Conservation (phyloP, 2,329 filamentous ascomycete species). For the Ascosphaera aggregata region DNA sequence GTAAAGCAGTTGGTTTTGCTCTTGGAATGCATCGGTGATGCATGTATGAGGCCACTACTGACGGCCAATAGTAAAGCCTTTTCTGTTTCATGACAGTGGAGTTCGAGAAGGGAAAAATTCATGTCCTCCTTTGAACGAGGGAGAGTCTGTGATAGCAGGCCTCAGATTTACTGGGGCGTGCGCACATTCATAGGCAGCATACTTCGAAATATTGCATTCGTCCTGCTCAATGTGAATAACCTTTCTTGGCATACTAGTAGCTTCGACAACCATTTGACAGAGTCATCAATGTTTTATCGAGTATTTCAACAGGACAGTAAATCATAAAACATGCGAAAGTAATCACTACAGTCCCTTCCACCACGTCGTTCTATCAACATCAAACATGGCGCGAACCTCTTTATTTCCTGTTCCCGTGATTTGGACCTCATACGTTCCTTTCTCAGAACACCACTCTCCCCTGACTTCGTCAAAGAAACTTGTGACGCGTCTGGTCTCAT, state of each 20-base stretch:
- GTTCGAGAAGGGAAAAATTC: not conserved
- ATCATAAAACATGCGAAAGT: too few relatives aligned
- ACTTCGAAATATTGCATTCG: constrained; percentile 1
- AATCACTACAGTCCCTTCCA: constrained; percentile 46
- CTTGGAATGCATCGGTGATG: too few relatives aligned
- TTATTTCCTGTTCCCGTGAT: constrained; percentile 33
- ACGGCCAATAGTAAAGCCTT: constrained; percentile 12
- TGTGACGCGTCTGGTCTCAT: constrained; percentile 39
- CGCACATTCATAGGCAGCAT: not conserved
- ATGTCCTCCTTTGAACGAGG: too few relatives aligned
- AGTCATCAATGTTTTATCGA: not conserved
- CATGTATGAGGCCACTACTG: too few relatives aligned
- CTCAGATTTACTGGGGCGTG: not conserved
- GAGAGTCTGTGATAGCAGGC: too few relatives aligned
- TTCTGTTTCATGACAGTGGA: constrained; percentile 8
- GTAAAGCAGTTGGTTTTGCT: too few relatives aligned
- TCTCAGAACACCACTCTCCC: constrained; percentile 41
- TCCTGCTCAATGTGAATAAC: not conserved
- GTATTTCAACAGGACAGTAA: not conserved
- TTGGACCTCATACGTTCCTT: constrained; percentile 39
- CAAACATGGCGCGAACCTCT: constrained; percentile 29
- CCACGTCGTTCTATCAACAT: constrained; percentile 37
- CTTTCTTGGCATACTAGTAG: not conserved
- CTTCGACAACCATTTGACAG: not conserved
- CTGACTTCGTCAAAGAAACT: constrained; percentile 49